Conservation (phyloP, 2,329 filamentous ascomycete genomes). For the Bipolaris oryzae region DNA sequence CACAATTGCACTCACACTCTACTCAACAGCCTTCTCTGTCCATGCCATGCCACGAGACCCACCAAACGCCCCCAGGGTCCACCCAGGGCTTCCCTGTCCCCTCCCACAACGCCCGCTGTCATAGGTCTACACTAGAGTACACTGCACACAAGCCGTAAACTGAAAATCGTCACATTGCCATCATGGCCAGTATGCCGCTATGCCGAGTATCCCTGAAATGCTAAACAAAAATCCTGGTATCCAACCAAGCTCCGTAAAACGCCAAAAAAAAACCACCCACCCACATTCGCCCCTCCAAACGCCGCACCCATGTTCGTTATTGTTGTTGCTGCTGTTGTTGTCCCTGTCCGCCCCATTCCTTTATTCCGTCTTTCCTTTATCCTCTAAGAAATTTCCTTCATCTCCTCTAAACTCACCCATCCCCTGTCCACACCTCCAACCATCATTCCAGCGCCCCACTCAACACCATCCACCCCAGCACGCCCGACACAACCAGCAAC, state of each 20-base stretch:
- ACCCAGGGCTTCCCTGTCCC: too few species aligned
- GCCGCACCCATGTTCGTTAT: not conserved
- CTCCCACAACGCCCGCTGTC: too few species aligned
- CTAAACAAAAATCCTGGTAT: not conserved
- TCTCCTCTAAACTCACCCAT: not conserved
- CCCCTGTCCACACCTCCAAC: not conserved
- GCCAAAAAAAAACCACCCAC: not conserved
- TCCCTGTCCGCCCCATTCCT: too few species aligned
- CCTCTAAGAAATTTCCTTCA: not conserved
- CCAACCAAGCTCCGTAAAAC: not conserved
- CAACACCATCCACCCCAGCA: conserved; percentile 27
- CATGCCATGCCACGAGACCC: too few species aligned
- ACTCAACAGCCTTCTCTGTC: too few species aligned
- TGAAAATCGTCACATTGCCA: not conserved
- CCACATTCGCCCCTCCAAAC: not conserved
- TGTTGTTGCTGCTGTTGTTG: too few species aligned
- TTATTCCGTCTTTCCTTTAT: too few species aligned
- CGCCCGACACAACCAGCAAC: conserved; percentile 27
- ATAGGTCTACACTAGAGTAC: too few species aligned
- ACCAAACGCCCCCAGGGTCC: too few species aligned
- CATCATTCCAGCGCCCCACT: conserved; percentile 5
- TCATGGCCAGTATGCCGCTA: not conserved
- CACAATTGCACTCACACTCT: too few species aligned
- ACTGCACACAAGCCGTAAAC: too few species aligned
- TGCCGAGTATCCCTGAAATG: not conserved